These are phyloP conservation scores for Cyberlindnera saturnus DNA, from an alignment of 805 yeast species.

Conservation along the genomic window DNA sequence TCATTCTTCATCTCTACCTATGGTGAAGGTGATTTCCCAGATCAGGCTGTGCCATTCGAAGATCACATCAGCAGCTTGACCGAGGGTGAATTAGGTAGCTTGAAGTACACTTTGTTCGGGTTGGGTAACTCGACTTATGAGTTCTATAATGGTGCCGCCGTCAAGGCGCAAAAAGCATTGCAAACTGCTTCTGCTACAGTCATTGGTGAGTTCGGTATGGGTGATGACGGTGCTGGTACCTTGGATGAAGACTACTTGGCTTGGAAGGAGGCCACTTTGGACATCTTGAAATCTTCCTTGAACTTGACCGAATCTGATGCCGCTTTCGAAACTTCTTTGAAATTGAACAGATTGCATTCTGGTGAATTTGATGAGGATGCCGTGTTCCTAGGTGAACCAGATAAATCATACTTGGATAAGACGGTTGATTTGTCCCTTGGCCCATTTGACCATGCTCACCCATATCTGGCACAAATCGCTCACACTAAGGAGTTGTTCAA, in stretches of 20 bases:
- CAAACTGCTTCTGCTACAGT: conserved; percentile 63
- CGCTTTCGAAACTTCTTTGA: conserved; percentile 64
- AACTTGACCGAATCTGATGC: conserved; percentile 76
- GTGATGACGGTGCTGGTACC: conserved; percentile 93
- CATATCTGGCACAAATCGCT: conserved; percentile 68
- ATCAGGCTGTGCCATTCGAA: conserved; percentile 78
- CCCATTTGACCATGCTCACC: conserved; percentile 78
- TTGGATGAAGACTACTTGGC: conserved; percentile 91
- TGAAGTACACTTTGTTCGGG: conserved; percentile 77
- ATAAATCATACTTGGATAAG: conserved; percentile 31
- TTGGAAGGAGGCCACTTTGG: conserved; percentile 83
- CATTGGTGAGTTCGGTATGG: conserved; percentile 78
- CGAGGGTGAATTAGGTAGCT: conserved; percentile 48
- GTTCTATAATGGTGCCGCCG: conserved; percentile 79
- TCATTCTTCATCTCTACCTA: conserved; percentile 87
- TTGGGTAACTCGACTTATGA: conserved; percentile 95
- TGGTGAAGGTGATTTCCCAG: conserved; percentile 99
- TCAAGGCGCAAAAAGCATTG: conserved; percentile 45
- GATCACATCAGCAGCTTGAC: conserved; percentile 53
- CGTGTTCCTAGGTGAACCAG: conserved; percentile 81
- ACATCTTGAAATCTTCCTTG: conserved; percentile 54
- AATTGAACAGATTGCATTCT: conserved; percentile 33
- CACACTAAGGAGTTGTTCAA: conserved; percentile 65
- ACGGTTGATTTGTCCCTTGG: conserved; percentile 40
- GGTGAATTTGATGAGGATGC: conserved; percentile 32